Base-by-base conservation (phyloP, 495 filamentous ascomycete genomes). In the Rhizodiscina lignyota region DNA sequence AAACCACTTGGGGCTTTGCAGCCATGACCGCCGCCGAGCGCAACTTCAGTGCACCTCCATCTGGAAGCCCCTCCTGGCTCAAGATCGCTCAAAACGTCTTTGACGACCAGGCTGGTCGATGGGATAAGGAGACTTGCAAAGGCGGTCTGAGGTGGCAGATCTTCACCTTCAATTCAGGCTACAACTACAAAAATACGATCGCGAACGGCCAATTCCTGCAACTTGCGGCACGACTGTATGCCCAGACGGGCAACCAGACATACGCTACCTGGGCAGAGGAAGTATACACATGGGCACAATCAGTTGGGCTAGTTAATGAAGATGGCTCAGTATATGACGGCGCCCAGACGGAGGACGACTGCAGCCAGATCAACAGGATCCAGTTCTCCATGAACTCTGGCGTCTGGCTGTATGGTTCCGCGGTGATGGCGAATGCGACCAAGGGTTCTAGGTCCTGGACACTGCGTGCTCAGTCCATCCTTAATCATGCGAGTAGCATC, bases 111-210 rank as follows among this genome's bases (percentile, higher is more conserved):
- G 36, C 58, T 2, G 40, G 41, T 0, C 66, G 82, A 8, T 94
- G 83, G 83, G 72, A 91, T 52, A 59, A 53, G 0, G 58, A 59
- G 2, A 62, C 59, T 11, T 89, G 83, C 41, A 61, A 58, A 21
- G 83, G 82, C 23, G 83, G 83, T 4, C 51, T 94, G 31, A 54
- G 68, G 13, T 93, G 85, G 85, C 83, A 93, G 57, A 85, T 92
- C 39, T 83, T 78, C 52, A 66, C 69, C 1, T 77, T 66, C 38
- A 85, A 89, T 43, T 72, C 67, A 33, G 84, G 85, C 0, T 89
- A 79, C 38, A 65, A 74, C 35, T 86, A 87, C 61, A 79, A 86
- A 55, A 86, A 83, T 52, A 63, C 80, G 16, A 81, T 79, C 38
- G 78, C 78, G 2, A 89, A 83, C 34, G 82, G 76, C 3, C 70